phyloP scores from a whole-genome alignment of 352 stramenopile genomes.

The Globisporangium carolinianum region DNA sequence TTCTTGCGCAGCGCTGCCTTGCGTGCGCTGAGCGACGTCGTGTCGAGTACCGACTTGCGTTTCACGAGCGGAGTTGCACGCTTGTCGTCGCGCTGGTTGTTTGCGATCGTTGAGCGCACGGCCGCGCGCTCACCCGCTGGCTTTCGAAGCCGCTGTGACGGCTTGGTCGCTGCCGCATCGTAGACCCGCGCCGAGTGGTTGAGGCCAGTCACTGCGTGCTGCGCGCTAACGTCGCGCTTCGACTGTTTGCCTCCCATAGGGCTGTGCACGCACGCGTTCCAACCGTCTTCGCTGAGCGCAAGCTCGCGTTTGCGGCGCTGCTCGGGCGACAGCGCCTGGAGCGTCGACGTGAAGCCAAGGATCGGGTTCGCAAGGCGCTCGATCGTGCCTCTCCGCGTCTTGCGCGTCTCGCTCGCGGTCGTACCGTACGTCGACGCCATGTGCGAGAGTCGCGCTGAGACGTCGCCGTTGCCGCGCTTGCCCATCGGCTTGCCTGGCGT shows the following conservation, averaged over 20 bases:
- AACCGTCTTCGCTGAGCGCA: slow-evolving; percentile 11
- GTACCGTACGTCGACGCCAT: slow-evolving; percentile 69
- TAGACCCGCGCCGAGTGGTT: slow-evolving; percentile 14
- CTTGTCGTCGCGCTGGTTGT: slow-evolving; percentile 19
- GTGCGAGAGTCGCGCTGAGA: slow-evolving; percentile 29
- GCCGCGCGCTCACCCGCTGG: not conserved
- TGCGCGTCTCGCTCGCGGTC: slow-evolving; percentile 25
- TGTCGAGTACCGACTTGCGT: not conserved
- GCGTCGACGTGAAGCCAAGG: slow-evolving; percentile 50
- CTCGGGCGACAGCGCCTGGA: slow-evolving; percentile 49
- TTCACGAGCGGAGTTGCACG: not conserved
- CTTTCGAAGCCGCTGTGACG: slow-evolving; percentile 2
- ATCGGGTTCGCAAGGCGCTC: slow-evolving; percentile 65
- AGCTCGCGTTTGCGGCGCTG: slow-evolving; percentile 44
- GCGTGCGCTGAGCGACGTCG: slow-evolving; percentile 17
- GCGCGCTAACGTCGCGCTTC: not conserved
- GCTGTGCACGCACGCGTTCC: not conserved
- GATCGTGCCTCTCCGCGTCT: slow-evolving; percentile 52
- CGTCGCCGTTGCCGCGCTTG: not conserved
- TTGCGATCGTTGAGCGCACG: not conserved
- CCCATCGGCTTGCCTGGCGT: not conserved
- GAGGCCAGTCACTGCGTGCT: slow-evolving; percentile 3
- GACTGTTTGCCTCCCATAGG: not conserved
- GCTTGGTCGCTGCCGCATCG: slow-evolving; percentile 8
- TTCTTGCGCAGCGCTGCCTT: slow-evolving; percentile 43